Conservation (phyloP, 305 asterid genomes). For the Fraxinus albicans region DNA sequence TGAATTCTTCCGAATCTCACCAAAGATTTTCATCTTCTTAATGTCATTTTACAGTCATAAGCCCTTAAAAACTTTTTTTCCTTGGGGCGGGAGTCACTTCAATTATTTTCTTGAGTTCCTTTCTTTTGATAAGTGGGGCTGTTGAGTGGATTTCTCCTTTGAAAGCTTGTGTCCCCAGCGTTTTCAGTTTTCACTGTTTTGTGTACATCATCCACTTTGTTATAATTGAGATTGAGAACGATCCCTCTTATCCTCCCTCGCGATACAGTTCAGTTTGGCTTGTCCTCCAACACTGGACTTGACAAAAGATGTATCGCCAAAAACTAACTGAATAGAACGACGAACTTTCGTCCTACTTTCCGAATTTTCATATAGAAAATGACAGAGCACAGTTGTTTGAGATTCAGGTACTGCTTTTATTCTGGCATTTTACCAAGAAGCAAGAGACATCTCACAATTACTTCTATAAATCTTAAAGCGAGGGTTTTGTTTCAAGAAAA, state of each 20-base stretch:
- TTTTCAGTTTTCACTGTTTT: neutral
- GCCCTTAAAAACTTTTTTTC: neutral
- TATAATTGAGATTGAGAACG: neutral
- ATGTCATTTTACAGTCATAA: conserved; percentile 5
- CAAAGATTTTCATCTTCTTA: neutral
- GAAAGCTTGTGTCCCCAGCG: neutral
- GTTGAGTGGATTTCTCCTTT: neutral
- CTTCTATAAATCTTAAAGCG: neutral
- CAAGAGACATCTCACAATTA: neutral
- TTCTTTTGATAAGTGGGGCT: neutral
- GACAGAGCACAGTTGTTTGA: conserved; percentile 22
- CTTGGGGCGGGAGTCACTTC: too few relatives aligned
- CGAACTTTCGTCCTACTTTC: neutral
- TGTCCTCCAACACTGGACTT: neutral
- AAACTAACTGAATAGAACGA: neutral
- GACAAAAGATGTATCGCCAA: neutral
- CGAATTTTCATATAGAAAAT: conserved; percentile 17
- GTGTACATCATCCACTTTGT: neutral
- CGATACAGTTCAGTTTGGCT: neutral
- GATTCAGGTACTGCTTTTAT: conserved; percentile 16
- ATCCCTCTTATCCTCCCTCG: neutral
- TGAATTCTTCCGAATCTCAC: neutral
- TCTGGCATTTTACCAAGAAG: neutral
- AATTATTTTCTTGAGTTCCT: neutral
- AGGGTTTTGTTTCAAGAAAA: neutral